Base-by-base conservation (phyloP, 441 rosid genomes). In the Aquilaria agallochum region DNA sequence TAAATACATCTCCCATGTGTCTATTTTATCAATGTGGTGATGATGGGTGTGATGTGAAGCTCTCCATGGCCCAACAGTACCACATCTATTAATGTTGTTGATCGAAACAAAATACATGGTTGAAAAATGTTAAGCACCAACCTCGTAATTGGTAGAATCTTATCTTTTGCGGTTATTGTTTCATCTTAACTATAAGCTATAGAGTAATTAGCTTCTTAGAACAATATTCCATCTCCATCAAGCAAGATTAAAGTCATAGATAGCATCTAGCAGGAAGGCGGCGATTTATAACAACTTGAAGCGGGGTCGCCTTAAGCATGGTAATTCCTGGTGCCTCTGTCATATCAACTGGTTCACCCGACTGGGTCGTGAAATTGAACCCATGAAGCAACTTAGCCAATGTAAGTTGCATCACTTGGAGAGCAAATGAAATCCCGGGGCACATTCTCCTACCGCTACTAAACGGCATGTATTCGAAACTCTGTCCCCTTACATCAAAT, bases 381-480 rank as follows among this genome's bases (percentile, higher is more conserved):
- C 72, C 64, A 3, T 77, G 82, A 31, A 77, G 65, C 65, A 73
- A 56, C 34, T 55, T 64, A 58, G 75, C 72, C 11, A 70, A 34
- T 3, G 65, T 12, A 5, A 76, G 62, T 11, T 63, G 62, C 65
- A 59, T 0, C 1, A 64, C 65, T 48, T 67, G 78, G 10, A 63
- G 60, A 20, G 20, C 20, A 20, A 20, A 20, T 20, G 20, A 20
- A 20, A 20, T 20, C 20, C 20, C 20, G 20, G 69, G 74, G 30
- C 74, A 72, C 62, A 63, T 66, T 36, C 72, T 76, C 13, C 80
- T 50, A 9, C 75, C 80, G n/a, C 77, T 64, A 5, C 75, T 42
- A 9, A 73, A 76, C 2, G 75, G 75, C 6, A 73, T 33, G 10
- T 34, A 34, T 47, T 73, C 71, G 11, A 59, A 73, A 34, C 58